Evolutionary conservation across 164 flowering plant genomes (phyloP).

Genomic region (Berberis thunbergii): DNA sequence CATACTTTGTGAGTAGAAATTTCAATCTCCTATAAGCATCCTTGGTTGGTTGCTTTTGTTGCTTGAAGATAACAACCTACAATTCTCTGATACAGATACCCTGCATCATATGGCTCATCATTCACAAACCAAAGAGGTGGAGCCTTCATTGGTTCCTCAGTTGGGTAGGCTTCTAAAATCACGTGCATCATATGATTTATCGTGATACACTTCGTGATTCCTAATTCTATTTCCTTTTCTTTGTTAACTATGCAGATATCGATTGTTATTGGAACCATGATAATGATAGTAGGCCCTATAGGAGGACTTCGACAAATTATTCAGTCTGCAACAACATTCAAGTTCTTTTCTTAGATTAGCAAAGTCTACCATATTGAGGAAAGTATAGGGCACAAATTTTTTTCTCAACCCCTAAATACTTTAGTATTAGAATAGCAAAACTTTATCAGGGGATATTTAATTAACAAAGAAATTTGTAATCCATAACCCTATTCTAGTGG

Average conservation of each 20-base stretch:
- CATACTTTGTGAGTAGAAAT: conserved; percentile 24
- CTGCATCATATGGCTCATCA: conserved; percentile 25
- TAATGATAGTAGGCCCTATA: conserved; percentile 22
- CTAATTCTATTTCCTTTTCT: background rate
- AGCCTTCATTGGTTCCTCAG: conserved; percentile 23
- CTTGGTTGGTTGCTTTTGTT: too few relatives aligned
- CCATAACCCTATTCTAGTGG: too few relatives aligned
- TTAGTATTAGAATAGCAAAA: too few relatives aligned
- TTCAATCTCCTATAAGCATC: background rate
- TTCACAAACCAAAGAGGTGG: conserved; percentile 16
- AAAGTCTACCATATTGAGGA: too few relatives aligned
- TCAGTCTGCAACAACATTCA: conserved; percentile 15
- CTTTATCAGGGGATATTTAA: too few relatives aligned
- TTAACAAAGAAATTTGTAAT: too few relatives aligned
- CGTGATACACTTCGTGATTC: background rate
- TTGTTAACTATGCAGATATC: conserved; percentile 19
- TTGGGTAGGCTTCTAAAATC: conserved; percentile 16
- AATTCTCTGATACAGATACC: conserved; percentile 17
- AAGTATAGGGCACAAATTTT: too few relatives aligned
- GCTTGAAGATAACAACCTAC: too few relatives aligned
- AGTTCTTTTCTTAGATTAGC: conserved; percentile 18
- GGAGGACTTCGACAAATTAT: conserved; percentile 25
- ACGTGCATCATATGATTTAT: background rate
- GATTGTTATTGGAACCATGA: conserved; percentile 16
- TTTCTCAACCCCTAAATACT: too few relatives aligned